Percentiles rank a stretch among this genome's conserved stretches.
These are phyloP conservation scores for Colletotrichum salicis DNA, from an alignment of 2,329 filamentous ascomycete species.

Conservation along the genomic window DNA sequence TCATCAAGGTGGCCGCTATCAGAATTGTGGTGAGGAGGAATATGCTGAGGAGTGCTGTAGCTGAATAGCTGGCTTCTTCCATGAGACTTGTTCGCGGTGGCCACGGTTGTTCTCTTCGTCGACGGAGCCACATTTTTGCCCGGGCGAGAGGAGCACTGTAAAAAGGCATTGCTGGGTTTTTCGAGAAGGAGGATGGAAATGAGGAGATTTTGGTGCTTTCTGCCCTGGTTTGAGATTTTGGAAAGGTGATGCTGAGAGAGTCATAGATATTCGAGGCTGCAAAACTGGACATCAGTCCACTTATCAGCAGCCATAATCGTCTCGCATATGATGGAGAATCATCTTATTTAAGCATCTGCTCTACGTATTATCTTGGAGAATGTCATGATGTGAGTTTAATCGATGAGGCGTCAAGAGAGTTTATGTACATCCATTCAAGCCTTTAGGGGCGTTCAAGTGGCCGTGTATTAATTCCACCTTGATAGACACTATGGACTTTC, in stretches of 20 bases:
- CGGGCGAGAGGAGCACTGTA: neutral
- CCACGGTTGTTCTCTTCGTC: neutral
- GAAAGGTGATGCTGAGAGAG: neutral
- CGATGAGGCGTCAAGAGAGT: neutral
- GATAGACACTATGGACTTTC: neutral
- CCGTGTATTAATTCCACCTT: neutral
- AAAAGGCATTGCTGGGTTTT: neutral
- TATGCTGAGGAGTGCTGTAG: neutral
- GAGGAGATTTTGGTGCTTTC: neutral
- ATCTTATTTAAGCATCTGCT: neutral
- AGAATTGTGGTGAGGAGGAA: neutral
- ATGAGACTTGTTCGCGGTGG: neutral
- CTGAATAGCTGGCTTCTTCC: neutral
- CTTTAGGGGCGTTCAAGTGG: neutral
- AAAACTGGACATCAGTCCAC: neutral
- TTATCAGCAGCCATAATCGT: neutral
- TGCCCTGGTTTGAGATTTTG: neutral
- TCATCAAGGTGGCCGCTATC: neutral
- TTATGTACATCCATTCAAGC: neutral
- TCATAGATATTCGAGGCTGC: neutral
- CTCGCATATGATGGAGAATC: neutral
- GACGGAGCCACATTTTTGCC: neutral
- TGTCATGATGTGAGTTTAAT: neutral
- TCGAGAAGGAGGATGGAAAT: neutral
- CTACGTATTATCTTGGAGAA: no score